These are phyloP conservation scores for Phytophthora tentaculata DNA, from an alignment of 352 stramenopile genomes.

Conservation along the genomic window DNA sequence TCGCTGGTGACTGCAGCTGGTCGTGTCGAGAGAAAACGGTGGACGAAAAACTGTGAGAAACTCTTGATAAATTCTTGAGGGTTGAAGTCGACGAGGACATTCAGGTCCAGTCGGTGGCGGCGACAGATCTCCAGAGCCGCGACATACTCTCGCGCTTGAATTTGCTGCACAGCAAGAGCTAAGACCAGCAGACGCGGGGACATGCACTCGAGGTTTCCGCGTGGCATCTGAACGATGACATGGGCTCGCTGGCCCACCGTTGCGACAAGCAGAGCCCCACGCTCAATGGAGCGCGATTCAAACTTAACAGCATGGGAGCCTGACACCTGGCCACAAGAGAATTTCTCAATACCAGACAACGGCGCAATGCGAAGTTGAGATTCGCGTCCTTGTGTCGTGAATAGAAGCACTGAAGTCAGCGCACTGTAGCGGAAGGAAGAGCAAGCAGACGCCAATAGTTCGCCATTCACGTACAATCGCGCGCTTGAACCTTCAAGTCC, in stretches of 20 bases:
- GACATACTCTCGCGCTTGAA: conserved; percentile 48
- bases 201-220: conserved; percentile 79
- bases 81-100: conserved; percentile 77
- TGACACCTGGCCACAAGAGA: not conserved
- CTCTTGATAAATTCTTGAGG: conserved; percentile 45
- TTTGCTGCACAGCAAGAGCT: conserved; percentile 47
- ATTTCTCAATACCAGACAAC: conserved; percentile 30
- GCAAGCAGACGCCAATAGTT: conserved; percentile 48
- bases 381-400: conserved; percentile 67
- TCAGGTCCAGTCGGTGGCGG: conserved; percentile 82
- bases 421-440: conserved; percentile 68
- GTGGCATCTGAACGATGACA: conserved; percentile 77
- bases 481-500: conserved; percentile 45
- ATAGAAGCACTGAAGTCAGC: conserved; percentile 54
- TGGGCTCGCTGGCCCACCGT: conserved; percentile 56
- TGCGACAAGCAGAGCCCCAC: conserved; percentile 65
- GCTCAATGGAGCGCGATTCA: conserved; percentile 64
- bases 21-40: conserved; percentile 37
- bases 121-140: conserved; percentile 71
- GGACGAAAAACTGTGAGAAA: conserved; percentile 40
- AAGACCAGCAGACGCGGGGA: conserved; percentile 68
- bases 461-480: conserved; percentile 60
- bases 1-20: conserved; percentile 56
- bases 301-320: conserved; percentile 24
- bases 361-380: conserved; percentile 57